These are phyloP conservation scores for Aspergillus sp. DNA, from an alignment of 2,329 filamentous ascomycete species.

Conservation along the genomic window DNA sequence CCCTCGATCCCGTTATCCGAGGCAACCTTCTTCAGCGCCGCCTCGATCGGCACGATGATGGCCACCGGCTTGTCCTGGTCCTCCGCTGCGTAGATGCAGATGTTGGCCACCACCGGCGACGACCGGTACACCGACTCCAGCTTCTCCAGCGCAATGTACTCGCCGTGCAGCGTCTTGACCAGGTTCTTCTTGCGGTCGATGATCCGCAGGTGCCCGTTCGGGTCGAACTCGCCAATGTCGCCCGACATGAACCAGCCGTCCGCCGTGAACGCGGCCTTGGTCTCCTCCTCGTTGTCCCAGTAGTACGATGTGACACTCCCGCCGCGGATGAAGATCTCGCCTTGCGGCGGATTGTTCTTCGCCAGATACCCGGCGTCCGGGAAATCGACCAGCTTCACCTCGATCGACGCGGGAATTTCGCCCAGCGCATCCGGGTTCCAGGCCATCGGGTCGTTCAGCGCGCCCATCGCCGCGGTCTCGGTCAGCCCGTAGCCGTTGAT, in stretches of 20 bases:
- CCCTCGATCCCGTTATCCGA: slow-evolving; percentile 53
- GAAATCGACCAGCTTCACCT: slow-evolving; percentile 87
- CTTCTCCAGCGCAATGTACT: slow-evolving; percentile 96
- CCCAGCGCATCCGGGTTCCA: slow-evolving; percentile 73
- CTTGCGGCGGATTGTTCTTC: slow-evolving; percentile 68
- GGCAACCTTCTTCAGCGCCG: slow-evolving; percentile 48
- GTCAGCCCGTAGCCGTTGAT: slow-evolving; percentile 89
- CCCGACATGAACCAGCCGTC: slow-evolving; percentile 98
- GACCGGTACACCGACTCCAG: slow-evolving; percentile 86
- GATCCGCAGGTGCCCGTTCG: slow-evolving; percentile 68
- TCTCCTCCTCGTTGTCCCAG: slow-evolving; percentile 79
- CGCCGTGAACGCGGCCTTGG: slow-evolving; percentile 61
- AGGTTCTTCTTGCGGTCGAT: slow-evolving; percentile 98
- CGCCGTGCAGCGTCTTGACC: slow-evolving; percentile 87
- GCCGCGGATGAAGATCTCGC: slow-evolving; percentile 85
- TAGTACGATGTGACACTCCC: slow-evolving; percentile 66
- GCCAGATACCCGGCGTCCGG: slow-evolving; percentile 78
- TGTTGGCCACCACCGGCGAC: slow-evolving; percentile 66
- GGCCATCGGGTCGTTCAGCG: slow-evolving; percentile 60
- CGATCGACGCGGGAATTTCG: slow-evolving; percentile 64
- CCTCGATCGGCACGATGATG: slow-evolving; percentile 59
- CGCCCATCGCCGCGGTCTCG: slow-evolving; percentile 66
- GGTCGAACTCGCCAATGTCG: slow-evolving; percentile 84
- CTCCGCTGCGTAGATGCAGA: slow-evolving; percentile 75
- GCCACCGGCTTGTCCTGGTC: slow-evolving; percentile 71